A percentile compares a stretch with the other conserved stretches of the same genome.
Evolutionary conservation across 1,139 yeast species (phyloP).

Genomic region (Suhomyces taliae): DNA sequence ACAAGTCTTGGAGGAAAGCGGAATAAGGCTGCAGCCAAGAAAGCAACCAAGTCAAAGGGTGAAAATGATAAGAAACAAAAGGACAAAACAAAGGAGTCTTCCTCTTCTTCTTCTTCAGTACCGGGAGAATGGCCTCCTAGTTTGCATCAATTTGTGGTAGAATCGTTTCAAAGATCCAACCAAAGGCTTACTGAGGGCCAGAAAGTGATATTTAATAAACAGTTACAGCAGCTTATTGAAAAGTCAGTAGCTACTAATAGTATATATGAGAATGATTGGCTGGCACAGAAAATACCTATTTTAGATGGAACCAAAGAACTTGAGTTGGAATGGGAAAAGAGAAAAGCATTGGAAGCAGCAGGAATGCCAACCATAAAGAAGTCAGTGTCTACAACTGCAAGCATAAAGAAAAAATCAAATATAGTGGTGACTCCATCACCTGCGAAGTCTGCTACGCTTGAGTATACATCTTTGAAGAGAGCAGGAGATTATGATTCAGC

Average conservation of each 20-base stretch:
- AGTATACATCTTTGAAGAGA: conserved; percentile 2
- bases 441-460: not conserved
- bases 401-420: not conserved
- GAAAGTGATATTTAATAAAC: conserved; percentile 39
- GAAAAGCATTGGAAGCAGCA: conserved; percentile 8
- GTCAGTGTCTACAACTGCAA: not conserved
- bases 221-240: conserved; percentile 49
- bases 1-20: conserved; percentile 4
- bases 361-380: not conserved
- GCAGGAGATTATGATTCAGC: conserved; percentile 30
- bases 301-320: conserved; percentile 29
- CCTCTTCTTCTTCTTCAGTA: not conserved
- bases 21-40: not conserved
- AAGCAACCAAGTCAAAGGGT: not conserved
- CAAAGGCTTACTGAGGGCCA: conserved; percentile 21
- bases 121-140: conserved; percentile 44
- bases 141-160: conserved; percentile 46
- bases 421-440: not conserved
- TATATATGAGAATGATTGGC: conserved; percentile 63
- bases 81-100: not conserved
- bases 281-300: conserved; percentile 53
- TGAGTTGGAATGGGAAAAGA: conserved; percentile 15
- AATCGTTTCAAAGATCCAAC: conserved; percentile 40
- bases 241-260: conserved; percentile 48
- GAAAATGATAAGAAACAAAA: not conserved